Base-by-base conservation (phyloP, 2,329 filamentous ascomycete genomes). In the Aspergillus spinulosporus region DNA sequence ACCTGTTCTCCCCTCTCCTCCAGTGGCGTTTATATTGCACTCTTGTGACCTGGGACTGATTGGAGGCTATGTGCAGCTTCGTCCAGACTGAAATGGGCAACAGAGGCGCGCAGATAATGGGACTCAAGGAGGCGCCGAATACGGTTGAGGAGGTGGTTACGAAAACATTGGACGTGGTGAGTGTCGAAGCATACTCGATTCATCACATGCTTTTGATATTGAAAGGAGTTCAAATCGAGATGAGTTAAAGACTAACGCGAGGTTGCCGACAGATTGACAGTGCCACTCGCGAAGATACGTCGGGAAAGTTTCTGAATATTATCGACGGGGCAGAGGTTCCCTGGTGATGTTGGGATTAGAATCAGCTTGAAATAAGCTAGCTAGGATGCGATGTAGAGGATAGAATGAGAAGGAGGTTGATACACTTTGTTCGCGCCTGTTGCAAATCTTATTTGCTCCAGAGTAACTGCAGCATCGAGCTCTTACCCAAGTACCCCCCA, bases 271-370 rank as follows among this genome's bases (percentile, higher is more conserved):
- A 56, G 54, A 48, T 56, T 9, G 54, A 52, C 14, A 32, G 21
- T 11, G 34, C 54, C 1, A 52, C 54, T 5, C 40, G 49, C 11
- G 54, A 56, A 8, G 31, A 8, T 2, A 36, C 54, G 5, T 46
- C 40, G 8, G 54, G 49, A 4, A 47, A 28, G 29, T 56, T 56
- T 31, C 36, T 52, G 37, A 52, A 56, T 21, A 34, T 47, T 5
- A 52, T 56, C 44, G 49, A 52, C 48, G 54, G 54, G 28, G 43
- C 54, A 3, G 54, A 56, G 49, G 6, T 52, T 36, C 54, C 54
- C 3, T 56, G 54, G 54, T 56, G 44, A 36, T 21, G 21, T 21
- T 21, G 21, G 21, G 21, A 21, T 21, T 21, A 21, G 21, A 21
- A 21, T 21, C 21, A 21, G 21, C 21, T 21, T 21, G 21, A 21